Conservation (phyloP, 148 eudicot species). For the Arctostaphylos glauca region DNA sequence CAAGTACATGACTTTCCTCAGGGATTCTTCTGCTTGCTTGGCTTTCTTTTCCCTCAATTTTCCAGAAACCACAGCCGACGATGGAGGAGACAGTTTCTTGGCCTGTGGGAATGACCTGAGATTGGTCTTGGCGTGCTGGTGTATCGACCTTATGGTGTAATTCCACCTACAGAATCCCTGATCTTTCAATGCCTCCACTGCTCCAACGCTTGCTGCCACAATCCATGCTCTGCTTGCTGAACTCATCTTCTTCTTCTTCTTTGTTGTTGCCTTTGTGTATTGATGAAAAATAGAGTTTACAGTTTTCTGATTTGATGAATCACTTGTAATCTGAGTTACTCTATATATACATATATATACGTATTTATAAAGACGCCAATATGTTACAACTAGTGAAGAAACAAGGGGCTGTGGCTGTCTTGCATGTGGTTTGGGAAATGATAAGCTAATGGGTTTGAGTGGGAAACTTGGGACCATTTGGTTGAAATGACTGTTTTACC, state of each 20-base stretch:
- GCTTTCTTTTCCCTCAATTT: background rate
- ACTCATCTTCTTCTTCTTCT: background rate
- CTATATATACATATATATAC: background rate
- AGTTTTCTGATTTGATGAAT: background rate
- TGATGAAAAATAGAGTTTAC: background rate
- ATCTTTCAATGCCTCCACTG: slow-evolving; percentile 33
- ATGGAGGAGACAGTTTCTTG: background rate
- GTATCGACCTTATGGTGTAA: slow-evolving; percentile 20
- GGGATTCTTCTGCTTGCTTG: background rate
- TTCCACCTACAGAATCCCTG: slow-evolving; percentile 37
- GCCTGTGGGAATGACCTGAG: slow-evolving; percentile 19
- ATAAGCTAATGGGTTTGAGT: background rate
- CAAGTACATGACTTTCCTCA: slow-evolving; percentile 7
- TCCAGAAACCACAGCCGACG: background rate
- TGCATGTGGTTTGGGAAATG: slow-evolving; percentile 4
- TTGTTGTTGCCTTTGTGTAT: background rate
- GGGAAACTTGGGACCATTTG: background rate
- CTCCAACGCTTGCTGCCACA: slow-evolving; percentile 25
- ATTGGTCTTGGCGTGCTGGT: slow-evolving; percentile 28
- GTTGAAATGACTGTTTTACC: too few species aligned
- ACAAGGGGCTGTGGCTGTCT: background rate
- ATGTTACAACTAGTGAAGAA: background rate
- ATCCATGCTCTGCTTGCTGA: slow-evolving; percentile 3
- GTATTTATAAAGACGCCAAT: background rate
- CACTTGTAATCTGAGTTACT: background rate